A percentile compares a stretch with the other conserved stretches of the same genome.
phyloP scores from a whole-genome alignment of 495 filamentous ascomycete genomes.

The Jackrogersella multiformis region DNA sequence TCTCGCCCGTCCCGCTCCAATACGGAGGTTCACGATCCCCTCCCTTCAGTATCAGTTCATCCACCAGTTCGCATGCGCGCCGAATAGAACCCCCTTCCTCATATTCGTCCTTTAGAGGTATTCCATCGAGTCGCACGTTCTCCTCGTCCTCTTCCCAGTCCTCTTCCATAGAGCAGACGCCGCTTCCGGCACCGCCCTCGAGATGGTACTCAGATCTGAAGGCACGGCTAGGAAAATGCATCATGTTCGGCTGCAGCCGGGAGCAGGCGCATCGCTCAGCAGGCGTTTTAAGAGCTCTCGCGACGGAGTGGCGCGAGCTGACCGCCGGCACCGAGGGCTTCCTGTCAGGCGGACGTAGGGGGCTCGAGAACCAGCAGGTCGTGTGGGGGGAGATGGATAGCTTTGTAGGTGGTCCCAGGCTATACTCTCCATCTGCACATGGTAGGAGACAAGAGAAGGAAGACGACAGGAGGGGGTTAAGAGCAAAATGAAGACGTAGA shows the following conservation, averaged over 20 bases:
- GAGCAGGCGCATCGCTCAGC: slow-evolving; percentile 70
- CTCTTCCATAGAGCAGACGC: slow-evolving; percentile 14
- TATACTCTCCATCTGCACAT: background rate
- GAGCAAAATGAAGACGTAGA: background rate
- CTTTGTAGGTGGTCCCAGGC: slow-evolving; percentile 52
- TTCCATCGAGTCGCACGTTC: background rate
- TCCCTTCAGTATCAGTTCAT: background rate
- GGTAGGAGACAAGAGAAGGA: background rate
- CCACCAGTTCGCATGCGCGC: background rate
- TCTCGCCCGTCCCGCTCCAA: slow-evolving; percentile 1
- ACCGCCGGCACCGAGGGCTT: slow-evolving; percentile 84
- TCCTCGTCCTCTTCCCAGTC: background rate
- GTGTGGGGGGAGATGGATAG: slow-evolving; percentile 91
- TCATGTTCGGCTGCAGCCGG: slow-evolving; percentile 75
- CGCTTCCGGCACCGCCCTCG: slow-evolving; percentile 43
- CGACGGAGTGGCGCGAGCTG: slow-evolving; percentile 79
- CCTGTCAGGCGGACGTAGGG: slow-evolving; percentile 70
- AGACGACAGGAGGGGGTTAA: slow-evolving; percentile 30
- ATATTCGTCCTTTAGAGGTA: background rate
- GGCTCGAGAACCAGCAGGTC: slow-evolving; percentile 75
- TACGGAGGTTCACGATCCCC: slow-evolving; percentile 13
- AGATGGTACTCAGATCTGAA: slow-evolving; percentile 84
- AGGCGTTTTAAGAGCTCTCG: slow-evolving; percentile 67
- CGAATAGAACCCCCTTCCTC: background rate
- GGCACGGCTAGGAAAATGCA: slow-evolving; percentile 79